These are phyloP conservation scores for Neopestalotiopsis clavispora DNA, from an alignment of 2,329 filamentous ascomycete species.

Conservation along the genomic window DNA sequence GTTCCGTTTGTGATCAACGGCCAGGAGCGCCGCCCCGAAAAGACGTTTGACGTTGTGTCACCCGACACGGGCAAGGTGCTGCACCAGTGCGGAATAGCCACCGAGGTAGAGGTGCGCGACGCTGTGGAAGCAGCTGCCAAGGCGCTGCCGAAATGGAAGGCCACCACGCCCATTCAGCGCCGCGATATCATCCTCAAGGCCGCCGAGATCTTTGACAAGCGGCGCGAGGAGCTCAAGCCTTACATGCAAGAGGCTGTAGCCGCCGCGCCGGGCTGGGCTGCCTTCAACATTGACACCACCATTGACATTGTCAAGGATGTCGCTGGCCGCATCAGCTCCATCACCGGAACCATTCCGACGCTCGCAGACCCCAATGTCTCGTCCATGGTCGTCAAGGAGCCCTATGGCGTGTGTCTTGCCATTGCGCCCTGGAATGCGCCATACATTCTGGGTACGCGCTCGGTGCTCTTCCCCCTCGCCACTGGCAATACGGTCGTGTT, in stretches of 20 bases:
- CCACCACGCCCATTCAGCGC: constrained; percentile 59
- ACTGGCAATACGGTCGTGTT: constrained; percentile 68
- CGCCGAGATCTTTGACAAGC: constrained; percentile 60
- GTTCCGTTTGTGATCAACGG: constrained; percentile 50
- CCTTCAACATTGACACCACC: constrained; percentile 40
- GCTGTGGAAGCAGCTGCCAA: constrained; percentile 55
- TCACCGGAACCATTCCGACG: constrained; percentile 38
- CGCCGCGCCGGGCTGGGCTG: constrained; percentile 29
- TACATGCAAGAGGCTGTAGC: constrained; percentile 54
- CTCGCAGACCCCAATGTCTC: constrained; percentile 49
- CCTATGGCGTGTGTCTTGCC: constrained; percentile 68
- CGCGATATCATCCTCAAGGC: constrained; percentile 67
- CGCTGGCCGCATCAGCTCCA: constrained; percentile 40
- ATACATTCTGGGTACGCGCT: constrained; percentile 45
- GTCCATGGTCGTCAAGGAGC: constrained; percentile 68
- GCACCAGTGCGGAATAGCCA: constrained; percentile 58
- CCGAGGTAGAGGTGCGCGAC: constrained; percentile 56
- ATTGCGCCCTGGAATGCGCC: constrained; percentile 69
- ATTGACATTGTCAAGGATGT: constrained; percentile 42
- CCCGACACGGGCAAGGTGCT: constrained; percentile 59
- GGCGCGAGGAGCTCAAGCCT: constrained; percentile 56
- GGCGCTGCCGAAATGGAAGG: constrained; percentile 68
- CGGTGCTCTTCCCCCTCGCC: constrained; percentile 63
- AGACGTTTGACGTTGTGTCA: constrained; percentile 60
- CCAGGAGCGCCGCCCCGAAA: constrained; percentile 48